Conservation (phyloP, 2,329 filamentous ascomycete genomes). For the Anisogramma anomala region DNA sequence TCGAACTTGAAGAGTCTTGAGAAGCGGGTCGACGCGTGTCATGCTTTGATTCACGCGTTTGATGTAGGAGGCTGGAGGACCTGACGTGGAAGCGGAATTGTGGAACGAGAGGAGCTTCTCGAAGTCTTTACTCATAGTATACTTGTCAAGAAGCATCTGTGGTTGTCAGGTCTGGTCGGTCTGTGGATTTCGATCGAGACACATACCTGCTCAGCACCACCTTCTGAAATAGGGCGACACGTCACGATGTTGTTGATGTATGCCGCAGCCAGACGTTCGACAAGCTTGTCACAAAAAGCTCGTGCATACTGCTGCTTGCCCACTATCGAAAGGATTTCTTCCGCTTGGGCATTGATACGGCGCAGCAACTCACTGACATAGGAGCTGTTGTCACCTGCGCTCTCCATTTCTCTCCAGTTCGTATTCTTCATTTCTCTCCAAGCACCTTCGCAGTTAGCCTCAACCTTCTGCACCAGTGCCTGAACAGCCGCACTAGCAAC, state of each 20-base stretch:
- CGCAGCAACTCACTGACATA: slow-evolving; percentile 76
- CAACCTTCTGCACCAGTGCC: slow-evolving; percentile 71
- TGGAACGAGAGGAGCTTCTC: slow-evolving; percentile 57
- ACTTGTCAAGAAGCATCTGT: slow-evolving; percentile 91
- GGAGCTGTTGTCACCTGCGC: slow-evolving; percentile 82
- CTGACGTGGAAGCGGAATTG: slow-evolving; percentile 34
- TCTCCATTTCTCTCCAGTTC: slow-evolving; percentile 88
- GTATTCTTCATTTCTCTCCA: slow-evolving; percentile 98
- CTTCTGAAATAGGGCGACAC: slow-evolving; percentile 83
- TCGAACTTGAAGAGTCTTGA: slow-evolving; percentile 93
- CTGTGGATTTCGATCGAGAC: not conserved
- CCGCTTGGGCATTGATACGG: slow-evolving; percentile 58
- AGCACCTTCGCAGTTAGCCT: slow-evolving; percentile 67
- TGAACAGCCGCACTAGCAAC: slow-evolving; percentile 83
- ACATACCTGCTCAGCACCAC: slow-evolving; percentile 76
- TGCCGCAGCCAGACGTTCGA: slow-evolving; percentile 68
- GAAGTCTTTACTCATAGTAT: slow-evolving; percentile 72
- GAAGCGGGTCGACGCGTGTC: slow-evolving; percentile 76
- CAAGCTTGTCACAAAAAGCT: slow-evolving; percentile 91
- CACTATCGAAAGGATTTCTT: slow-evolving; percentile 64
- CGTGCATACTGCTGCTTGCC: slow-evolving; percentile 89
- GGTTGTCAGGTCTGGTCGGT: slow-evolving; percentile 17
- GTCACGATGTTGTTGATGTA: slow-evolving; percentile 79
- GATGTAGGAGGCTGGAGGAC: slow-evolving; percentile 51
- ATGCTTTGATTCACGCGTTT: slow-evolving; percentile 80